Conservation (phyloP, 2,329 filamentous ascomycete species). For the Gyromitra esculenta region DNA sequence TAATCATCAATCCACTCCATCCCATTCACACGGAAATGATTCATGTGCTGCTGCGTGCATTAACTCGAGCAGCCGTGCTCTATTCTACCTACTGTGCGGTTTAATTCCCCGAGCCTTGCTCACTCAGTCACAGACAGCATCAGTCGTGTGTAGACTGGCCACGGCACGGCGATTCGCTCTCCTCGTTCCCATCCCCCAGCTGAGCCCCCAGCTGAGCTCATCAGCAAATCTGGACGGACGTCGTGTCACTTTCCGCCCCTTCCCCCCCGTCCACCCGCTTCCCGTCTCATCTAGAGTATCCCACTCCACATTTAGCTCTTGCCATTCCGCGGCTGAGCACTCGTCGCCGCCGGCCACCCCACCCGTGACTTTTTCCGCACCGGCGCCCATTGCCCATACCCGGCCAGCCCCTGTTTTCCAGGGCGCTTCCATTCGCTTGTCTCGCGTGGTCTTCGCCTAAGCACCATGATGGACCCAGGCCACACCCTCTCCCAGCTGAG, state of each 20-base stretch:
- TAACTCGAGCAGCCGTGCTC: not conserved
- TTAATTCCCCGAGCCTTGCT: slow-evolving; percentile 23
- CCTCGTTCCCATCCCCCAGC: slow-evolving; percentile 7
- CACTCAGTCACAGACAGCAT: not conserved
- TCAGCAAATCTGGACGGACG: not conserved
- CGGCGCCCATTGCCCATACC: slow-evolving; percentile 23
- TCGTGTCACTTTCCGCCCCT: not conserved
- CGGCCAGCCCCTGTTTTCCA: slow-evolving; percentile 4
- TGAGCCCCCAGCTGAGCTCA: not conserved
- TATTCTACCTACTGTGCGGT: not conserved
- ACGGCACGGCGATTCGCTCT: slow-evolving; percentile 2
- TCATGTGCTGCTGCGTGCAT: slow-evolving; percentile 11
- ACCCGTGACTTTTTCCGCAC: slow-evolving; percentile 6
- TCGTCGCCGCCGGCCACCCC: slow-evolving; percentile 22
- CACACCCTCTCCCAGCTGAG: slow-evolving; percentile 10
- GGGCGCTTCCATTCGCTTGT: slow-evolving; percentile 10
- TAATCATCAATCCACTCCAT: slow-evolving; percentile 18
- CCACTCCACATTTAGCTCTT: not conserved
- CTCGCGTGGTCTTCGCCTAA: slow-evolving; percentile 13
- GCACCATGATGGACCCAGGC: slow-evolving; percentile 17
- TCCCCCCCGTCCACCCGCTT: not conserved
- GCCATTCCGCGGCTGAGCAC: slow-evolving; percentile 17
- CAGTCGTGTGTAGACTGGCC: slow-evolving; percentile 10
- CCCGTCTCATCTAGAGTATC: slow-evolving; percentile 3
- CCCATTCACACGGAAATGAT: not conserved